Percentiles rank a stretch among this genome's conserved stretches.
Evolutionary conservation across 768 basidiomycete species (phyloP).

Genomic region (Tephrocybe rancida): DNA sequence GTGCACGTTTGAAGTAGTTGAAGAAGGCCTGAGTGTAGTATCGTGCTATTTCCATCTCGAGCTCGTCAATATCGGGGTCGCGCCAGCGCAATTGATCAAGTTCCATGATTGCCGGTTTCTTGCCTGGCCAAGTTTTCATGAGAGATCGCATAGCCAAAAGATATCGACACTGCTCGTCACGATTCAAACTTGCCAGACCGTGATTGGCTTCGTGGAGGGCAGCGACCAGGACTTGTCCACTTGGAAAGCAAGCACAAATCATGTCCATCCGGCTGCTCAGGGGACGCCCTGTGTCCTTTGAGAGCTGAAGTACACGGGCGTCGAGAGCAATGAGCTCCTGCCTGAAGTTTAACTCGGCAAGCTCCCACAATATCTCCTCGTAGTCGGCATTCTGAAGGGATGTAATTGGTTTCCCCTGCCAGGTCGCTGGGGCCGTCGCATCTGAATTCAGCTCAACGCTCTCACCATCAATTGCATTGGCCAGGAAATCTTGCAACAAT

Average conservation of each 20-base stretch:
- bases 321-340: constrained; percentile 23
- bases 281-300: not conserved
- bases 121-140: constrained; percentile 6
- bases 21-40: constrained; percentile 12
- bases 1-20: constrained; percentile 12
- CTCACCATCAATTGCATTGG: not conserved
- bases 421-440: not conserved
- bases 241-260: constrained; percentile 6
- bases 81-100: not conserved
- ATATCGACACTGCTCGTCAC: not conserved
- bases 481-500: constrained; percentile 2
- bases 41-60: not conserved
- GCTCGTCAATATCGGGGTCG: not conserved
- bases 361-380: constrained; percentile 21
- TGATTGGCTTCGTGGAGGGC: constrained; percentile 7
- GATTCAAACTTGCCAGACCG: constrained; percentile 4
- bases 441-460: not conserved
- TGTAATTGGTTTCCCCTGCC: not conserved
- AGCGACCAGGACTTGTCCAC: not conserved
- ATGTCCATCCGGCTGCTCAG: not conserved
- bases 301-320: not conserved
- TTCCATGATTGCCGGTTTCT: not conserved
- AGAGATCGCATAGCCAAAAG: constrained; percentile 1
- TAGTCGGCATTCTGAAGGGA: not conserved
- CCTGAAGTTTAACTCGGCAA: constrained; percentile 19